Base-by-base conservation (phyloP, 768 basidiomycete genomes). In the Podaxis sp. region DNA sequence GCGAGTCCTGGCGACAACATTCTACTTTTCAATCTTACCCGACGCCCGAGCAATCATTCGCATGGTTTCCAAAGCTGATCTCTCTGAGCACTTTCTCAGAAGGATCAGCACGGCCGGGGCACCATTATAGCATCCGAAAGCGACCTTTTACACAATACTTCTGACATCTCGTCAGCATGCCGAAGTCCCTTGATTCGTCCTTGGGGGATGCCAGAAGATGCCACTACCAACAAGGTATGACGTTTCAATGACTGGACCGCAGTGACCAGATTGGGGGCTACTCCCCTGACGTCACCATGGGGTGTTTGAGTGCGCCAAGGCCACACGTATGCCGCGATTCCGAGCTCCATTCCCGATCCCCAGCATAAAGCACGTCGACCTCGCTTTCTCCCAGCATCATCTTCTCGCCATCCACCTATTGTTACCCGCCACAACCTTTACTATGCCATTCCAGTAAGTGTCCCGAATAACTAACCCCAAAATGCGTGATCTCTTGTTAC, bases 371-470 rank as follows among this genome's bases (percentile, higher is more conserved):
- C 49, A 27, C 49, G 4, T 13, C 12, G 24, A 11, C 37, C 54
- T 55, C 37, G 54, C 38, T 55, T 33, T 24, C 49, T 50, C 49
- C 24, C 19, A 24, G 12, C 22, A 25, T 29, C 38, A 55, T 24
- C 36, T 7, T 49, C 43, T 24, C 25, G 29, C n/a, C n/a, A 22
- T 17, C 22, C 27, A 25, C 5, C 51, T 12, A 29, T n/a, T 41
- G 12, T 53, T 33, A 4, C 38, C 54, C 22, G 11, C 19, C 38
- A 46, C 24, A 33, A 46, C 29, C 43, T 54, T 15, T 9, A 47
- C 13, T 33, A 71, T 69, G 68, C 68, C 67, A 2, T 66, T 68
- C 49, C 57, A 51, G 57, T 59, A 37, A 25, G 57, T 36, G 2
- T 22, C n/a, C 17, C n/a, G 2, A 27, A 29, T 40, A 66, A 22